These are phyloP conservation scores for Stagonosporopsis tanaceti DNA, from an alignment of 2,329 filamentous ascomycete species.

Conservation along the genomic window DNA sequence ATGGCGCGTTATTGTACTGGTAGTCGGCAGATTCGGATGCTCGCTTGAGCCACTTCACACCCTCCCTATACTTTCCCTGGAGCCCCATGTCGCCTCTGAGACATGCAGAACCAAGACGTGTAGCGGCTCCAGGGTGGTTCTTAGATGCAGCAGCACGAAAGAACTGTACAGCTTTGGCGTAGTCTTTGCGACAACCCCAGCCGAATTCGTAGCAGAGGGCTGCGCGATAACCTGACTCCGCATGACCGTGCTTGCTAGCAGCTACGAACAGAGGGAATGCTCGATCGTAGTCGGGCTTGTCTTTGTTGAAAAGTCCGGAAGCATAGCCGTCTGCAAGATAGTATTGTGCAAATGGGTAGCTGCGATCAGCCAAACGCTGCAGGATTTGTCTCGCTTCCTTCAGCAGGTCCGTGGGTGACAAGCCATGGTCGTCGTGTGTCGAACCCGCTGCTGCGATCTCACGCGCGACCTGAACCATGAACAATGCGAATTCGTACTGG, in stretches of 20 bases:
- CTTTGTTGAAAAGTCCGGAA: constrained; percentile 93
- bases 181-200: constrained; percentile 92
- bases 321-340: constrained; percentile 95
- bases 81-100: constrained; percentile 86
- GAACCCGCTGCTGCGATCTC: constrained; percentile 62
- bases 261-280: constrained; percentile 93
- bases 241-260: constrained; percentile 95
- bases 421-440: constrained; percentile 51
- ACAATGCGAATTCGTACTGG: constrained; percentile 96
- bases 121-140: constrained; percentile 93
- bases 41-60: constrained; percentile 94
- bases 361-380: constrained; percentile 82
- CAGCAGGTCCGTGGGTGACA: constrained; percentile 69
- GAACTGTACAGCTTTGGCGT: constrained; percentile 91
- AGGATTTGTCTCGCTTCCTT: constrained; percentile 90
- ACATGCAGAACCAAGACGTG: constrained; percentile 88
- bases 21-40: constrained; percentile 87
- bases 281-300: constrained; percentile 87
- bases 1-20: constrained; percentile 93
- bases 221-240: constrained; percentile 92
- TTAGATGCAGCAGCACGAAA: constrained; percentile 90
- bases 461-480: constrained; percentile 88
- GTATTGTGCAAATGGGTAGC: constrained; percentile 97
- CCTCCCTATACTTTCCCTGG: constrained; percentile 85
- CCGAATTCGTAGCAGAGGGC: constrained; percentile 97